Evolutionary conservation across 441 rosid genomes (phyloP).

Genomic region (Biscutella laevigata): DNA sequence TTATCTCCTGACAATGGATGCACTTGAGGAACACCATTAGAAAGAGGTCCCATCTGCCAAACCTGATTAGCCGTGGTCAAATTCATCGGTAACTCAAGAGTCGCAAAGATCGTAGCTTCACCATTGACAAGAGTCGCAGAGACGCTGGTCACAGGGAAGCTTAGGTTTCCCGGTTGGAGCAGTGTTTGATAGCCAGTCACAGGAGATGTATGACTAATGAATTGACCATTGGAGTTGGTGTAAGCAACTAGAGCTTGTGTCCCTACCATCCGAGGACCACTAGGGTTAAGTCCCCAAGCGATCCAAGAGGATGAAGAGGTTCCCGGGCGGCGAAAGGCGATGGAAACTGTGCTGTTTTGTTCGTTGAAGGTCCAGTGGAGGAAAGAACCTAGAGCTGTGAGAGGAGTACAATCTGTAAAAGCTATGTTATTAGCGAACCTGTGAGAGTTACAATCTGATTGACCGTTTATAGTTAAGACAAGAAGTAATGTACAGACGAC

Average conservation of each 20-base stretch:
- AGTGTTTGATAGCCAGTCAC: background rate
- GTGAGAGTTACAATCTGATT: constrained; percentile 27
- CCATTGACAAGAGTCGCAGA: constrained; percentile 18
- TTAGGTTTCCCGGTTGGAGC: constrained; percentile 21
- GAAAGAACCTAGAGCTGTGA: constrained; percentile 38
- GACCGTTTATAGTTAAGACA: constrained; percentile 12
- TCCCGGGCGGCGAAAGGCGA: constrained; percentile 52
- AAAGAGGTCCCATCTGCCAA: constrained; percentile 47
- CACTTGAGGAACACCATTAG: rapidly evolving
- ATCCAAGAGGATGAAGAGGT: constrained; percentile 41
- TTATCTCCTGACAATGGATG: constrained; percentile 24
- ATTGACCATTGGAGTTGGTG: constrained; percentile 29
- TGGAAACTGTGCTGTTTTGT: constrained; percentile 29
- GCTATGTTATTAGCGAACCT: constrained; percentile 29
- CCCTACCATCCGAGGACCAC: constrained; percentile 29
- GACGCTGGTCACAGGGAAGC: constrained; percentile 35
- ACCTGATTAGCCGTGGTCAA: constrained; percentile 30
- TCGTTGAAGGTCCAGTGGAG: constrained; percentile 57
- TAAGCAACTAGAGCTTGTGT: constrained; percentile 58
- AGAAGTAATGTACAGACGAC: constrained; percentile 5
- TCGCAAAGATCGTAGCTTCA: constrained; percentile 56
- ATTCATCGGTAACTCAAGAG: constrained; percentile 26
- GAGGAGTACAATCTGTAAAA: constrained; percentile 35
- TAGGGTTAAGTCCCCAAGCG: constrained; percentile 69
- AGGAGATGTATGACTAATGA: constrained; percentile 30